Conservation (phyloP, 352 stramenopile genomes). For the Pythium monospermum region DNA sequence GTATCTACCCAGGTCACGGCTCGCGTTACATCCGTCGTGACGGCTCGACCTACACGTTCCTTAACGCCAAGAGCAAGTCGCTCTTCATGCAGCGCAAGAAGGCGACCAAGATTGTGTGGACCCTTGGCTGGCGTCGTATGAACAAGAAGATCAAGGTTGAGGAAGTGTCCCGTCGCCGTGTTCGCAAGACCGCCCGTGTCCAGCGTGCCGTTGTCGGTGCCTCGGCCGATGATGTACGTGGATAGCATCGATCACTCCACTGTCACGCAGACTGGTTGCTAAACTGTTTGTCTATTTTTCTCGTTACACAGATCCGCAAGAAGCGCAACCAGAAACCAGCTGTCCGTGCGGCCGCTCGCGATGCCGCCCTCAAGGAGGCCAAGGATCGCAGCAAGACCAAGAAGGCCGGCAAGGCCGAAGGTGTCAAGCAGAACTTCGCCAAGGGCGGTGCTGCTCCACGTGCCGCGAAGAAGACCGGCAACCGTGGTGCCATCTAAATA, state of each 20-base stretch:
- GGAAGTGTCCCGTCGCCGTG: conserved; percentile 76
- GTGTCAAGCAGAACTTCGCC: conserved; percentile 44
- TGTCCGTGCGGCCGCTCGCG: conserved; percentile 86
- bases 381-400: conserved; percentile 89
- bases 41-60: conserved; percentile 93
- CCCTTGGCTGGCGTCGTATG: conserved; percentile 94
- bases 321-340: conserved; percentile 96
- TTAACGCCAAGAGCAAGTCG: conserved; percentile 97
- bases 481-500: conserved; percentile 85
- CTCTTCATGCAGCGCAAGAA: conserved; percentile 99
- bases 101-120: conserved; percentile 99
- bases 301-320: too few relatives aligned
- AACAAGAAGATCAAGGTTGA: conserved; percentile 99
- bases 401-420: conserved; percentile 66
- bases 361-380: conserved; percentile 90
- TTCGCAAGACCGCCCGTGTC: conserved; percentile 94
- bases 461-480: conserved; percentile 86
- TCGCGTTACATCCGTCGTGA: conserved; percentile 98
- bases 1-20: conserved; percentile 99
- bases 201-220: conserved; percentile 96
- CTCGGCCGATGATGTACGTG: conserved; percentile 94
- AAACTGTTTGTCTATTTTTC: too few relatives aligned
- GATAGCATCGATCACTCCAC: too few relatives aligned
- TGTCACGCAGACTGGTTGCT: too few relatives aligned
- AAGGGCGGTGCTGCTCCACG: conserved; percentile 64